These are phyloP conservation scores for Triticum dicoccoides DNA, from an alignment of 176 grass and related monocot species.

Conservation along the genomic window DNA sequence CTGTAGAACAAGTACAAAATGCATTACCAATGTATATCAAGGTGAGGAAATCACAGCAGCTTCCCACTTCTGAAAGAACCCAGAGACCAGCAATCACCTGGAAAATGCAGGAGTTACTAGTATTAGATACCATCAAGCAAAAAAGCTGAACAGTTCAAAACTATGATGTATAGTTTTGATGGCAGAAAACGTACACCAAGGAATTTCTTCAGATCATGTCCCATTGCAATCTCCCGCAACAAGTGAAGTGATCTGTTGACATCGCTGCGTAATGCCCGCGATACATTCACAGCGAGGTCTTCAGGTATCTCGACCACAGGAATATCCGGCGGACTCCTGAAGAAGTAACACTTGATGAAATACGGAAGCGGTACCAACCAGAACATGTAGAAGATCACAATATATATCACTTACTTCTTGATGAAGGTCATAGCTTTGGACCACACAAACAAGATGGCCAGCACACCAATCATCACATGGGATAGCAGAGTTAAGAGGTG, in stretches of 20 bases:
- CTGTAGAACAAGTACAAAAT: neutral
- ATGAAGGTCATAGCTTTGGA: constrained; percentile 71
- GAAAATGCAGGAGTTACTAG: neutral
- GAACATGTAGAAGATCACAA: neutral
- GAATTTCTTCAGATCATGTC: constrained; percentile 75
- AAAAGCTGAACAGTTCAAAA: neutral
- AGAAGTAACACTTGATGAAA: constrained; percentile 1
- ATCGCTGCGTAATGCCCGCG: constrained; percentile 48
- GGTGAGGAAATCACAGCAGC: constrained; percentile 78
- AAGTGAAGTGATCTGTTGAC: constrained; percentile 60
- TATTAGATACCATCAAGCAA: neutral
- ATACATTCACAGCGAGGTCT: constrained; percentile 50
- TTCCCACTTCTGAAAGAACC: constrained; percentile 70
- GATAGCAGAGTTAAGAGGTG: constrained; percentile 74
- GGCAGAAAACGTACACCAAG: constrained; percentile 45
- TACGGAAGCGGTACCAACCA: neutral
- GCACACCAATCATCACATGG: constrained; percentile 57
- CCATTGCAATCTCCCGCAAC: constrained; percentile 54
- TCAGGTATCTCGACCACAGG: constrained; percentile 67
- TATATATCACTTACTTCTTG: constrained; percentile 48
- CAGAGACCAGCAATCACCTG: constrained; percentile 78
- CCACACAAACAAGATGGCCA: constrained; percentile 72
- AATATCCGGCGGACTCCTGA: constrained; percentile 59
- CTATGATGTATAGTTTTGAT: neutral
- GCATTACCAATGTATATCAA: constrained; percentile 78